Percentiles rank a stretch among this genome's conserved stretches.
These are phyloP conservation scores for Fusarium falciforme DNA, from an alignment of 2,329 filamentous ascomycete species.

Conservation along the genomic window DNA sequence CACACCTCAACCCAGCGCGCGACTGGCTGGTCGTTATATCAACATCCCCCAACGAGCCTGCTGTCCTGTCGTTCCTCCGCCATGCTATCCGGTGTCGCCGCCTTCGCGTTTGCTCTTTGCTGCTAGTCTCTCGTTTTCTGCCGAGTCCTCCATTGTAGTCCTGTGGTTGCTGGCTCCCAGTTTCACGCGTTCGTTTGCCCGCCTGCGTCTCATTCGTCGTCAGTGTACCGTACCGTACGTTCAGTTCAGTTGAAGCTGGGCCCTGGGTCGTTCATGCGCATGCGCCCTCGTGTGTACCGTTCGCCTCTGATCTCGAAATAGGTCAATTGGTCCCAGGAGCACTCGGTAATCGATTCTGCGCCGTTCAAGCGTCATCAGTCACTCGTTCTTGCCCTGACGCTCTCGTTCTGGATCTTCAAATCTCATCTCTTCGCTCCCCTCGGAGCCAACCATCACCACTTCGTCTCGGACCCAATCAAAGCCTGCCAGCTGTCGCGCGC, in stretches of 20 bases:
- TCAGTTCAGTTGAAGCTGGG: slow-evolving; percentile 16
- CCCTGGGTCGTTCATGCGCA: slow-evolving; percentile 36
- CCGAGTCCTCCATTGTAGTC: slow-evolving; percentile 30
- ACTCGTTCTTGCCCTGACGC: slow-evolving; percentile 41
- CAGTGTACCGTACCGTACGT: slow-evolving; percentile 20
- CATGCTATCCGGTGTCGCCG: slow-evolving; percentile 42
- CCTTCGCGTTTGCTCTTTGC: slow-evolving; percentile 36
- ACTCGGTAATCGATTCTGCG: slow-evolving; percentile 29
- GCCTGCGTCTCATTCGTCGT: slow-evolving; percentile 27
- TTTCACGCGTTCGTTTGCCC: slow-evolving; percentile 26
- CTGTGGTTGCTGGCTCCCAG: slow-evolving; percentile 32
- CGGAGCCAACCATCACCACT: slow-evolving; percentile 38
- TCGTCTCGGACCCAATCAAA: slow-evolving; percentile 48
- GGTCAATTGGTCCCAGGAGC: slow-evolving; percentile 39
- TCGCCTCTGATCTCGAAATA: slow-evolving; percentile 32
- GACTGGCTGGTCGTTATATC: slow-evolving; percentile 41
- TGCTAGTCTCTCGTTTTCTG: slow-evolving; percentile 43
- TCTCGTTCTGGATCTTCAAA: slow-evolving; percentile 31
- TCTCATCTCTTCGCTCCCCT: slow-evolving; percentile 39
- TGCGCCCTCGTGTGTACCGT: slow-evolving; percentile 27
- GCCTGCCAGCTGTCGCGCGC: slow-evolving; percentile 50
- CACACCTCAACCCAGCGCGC: slow-evolving; percentile 40
- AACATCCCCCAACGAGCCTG: slow-evolving; percentile 34
- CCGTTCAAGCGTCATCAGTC: slow-evolving; percentile 36
- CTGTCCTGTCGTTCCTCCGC: slow-evolving; percentile 35